phyloP scores from a whole-genome alignment of 78 protist genomes.

The Cyanophora paradoxa region DNA sequence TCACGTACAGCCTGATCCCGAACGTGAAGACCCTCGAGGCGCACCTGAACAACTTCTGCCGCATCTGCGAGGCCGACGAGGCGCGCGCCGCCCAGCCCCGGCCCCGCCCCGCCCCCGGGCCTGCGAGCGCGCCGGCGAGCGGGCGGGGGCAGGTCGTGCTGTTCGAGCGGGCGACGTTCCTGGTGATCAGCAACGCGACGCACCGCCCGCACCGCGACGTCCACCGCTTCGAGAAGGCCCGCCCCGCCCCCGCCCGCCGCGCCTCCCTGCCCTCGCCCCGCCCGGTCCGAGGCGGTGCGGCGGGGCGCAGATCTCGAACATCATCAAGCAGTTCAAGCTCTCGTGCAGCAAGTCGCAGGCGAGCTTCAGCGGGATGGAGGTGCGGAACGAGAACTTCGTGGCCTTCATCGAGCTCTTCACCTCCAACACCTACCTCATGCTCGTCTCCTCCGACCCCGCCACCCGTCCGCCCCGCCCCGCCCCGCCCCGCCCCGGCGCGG shows the following conservation, averaged over 20 bases:
- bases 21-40: constrained; percentile 66
- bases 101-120: constrained; percentile 14
- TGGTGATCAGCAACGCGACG: constrained; percentile 69
- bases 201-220: constrained; percentile 54
- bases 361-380: constrained; percentile 42
- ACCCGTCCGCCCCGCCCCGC: constrained; percentile 34
- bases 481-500: too few relatives aligned
- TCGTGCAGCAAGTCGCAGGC: constrained; percentile 50
- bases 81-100: not conserved
- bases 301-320: constrained; percentile 74
- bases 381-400: constrained; percentile 69
- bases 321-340: constrained; percentile 93
- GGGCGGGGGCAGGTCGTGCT: constrained; percentile 35
- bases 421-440: constrained; percentile 90
- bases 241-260: not conserved
- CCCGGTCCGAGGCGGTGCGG: not conserved
- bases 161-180: constrained; percentile 71
- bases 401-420: constrained; percentile 93
- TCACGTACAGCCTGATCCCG: constrained; percentile 87
- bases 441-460: constrained; percentile 76
- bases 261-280: not conserved
- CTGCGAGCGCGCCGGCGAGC: constrained; percentile 86
- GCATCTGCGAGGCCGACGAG: constrained; percentile 90
- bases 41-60: constrained; percentile 73
- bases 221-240: constrained; percentile 76